phyloP scores from a whole-genome alignment of 2,329 filamentous ascomycete species.

The Fusarium piperis region DNA sequence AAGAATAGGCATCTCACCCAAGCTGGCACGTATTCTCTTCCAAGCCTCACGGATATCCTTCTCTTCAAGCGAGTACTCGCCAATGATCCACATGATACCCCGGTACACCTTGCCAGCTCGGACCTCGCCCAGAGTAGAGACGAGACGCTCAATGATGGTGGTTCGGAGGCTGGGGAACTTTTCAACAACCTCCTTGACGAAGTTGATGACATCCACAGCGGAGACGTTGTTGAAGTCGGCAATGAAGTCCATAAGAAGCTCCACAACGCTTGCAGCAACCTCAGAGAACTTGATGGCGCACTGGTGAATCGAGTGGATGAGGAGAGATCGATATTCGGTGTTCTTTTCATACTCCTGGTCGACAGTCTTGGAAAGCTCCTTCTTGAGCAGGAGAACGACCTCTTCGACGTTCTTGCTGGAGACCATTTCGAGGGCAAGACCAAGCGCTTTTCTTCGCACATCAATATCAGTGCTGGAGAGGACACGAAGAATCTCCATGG shows the following conservation, averaged over 20 bases:
- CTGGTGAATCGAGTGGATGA: conserved; percentile 97
- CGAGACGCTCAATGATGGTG: conserved; percentile 87
- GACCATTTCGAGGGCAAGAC: conserved; percentile 95
- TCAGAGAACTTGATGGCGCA: conserved; percentile 99
- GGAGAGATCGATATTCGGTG: conserved; percentile 89
- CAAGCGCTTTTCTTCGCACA: conserved; percentile 89
- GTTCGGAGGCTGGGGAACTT: conserved; percentile 92
- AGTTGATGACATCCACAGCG: conserved; percentile 96
- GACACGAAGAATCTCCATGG: conserved; percentile 96
- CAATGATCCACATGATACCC: conserved; percentile 96
- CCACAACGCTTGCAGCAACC: conserved; percentile 95
- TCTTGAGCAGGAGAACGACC: conserved; percentile 94
- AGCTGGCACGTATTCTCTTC: conserved; percentile 92
- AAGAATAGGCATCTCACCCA: conserved; percentile 96
- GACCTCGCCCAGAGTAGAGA: conserved; percentile 91
- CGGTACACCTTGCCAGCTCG: conserved; percentile 97
- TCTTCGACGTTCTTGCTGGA: conserved; percentile 99
- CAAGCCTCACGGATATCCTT: conserved; percentile 95
- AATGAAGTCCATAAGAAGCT: conserved; percentile 98
- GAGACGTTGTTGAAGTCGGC: conserved; percentile 97
- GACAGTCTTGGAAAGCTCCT: conserved; percentile 96
- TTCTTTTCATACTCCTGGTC: conserved; percentile 99
- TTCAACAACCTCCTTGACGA: conserved; percentile 98
- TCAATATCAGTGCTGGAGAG: conserved; percentile 96
- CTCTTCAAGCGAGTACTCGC: conserved; percentile 94